Evolutionary conservation across 2,329 filamentous ascomycete species (phyloP).

Genomic region (Neonectria coccinea): DNA sequence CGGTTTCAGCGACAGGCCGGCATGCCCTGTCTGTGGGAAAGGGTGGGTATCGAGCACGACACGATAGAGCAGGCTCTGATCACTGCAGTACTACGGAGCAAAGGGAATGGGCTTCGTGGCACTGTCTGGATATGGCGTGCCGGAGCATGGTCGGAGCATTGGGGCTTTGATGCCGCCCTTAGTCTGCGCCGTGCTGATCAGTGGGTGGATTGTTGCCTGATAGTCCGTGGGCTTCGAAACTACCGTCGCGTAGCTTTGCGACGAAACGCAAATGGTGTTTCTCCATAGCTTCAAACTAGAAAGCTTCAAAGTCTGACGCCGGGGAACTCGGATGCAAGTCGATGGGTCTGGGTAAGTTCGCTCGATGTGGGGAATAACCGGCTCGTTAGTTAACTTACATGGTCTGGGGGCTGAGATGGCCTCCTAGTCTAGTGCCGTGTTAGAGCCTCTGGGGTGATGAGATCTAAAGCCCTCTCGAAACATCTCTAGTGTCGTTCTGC

Average conservation of each 20-base stretch:
- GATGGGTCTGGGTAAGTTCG: background rate
- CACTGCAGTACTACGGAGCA: no score
- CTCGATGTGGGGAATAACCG: background rate
- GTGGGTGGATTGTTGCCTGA: background rate
- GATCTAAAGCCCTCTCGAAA: background rate
- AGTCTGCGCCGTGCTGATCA: background rate
- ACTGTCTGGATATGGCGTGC: background rate
- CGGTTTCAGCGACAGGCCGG: constrained; percentile 8
- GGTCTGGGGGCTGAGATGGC: background rate
- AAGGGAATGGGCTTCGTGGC: no score
- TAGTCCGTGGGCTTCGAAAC: background rate
- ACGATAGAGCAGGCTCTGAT: background rate
- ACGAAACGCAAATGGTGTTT: background rate
- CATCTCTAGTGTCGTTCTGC: background rate
- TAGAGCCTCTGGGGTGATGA: background rate
- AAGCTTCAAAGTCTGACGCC: background rate
- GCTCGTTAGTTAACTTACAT: no score
- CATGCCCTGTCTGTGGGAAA: background rate
- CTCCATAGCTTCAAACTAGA: background rate
- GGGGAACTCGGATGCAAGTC: constrained; percentile 6
- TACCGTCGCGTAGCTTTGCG: background rate
- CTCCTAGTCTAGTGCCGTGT: background rate
- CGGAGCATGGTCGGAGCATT: background rate
- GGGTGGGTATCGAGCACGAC: background rate
- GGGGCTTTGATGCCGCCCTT: background rate